A percentile compares a stretch with the other conserved stretches of the same genome.
Conservation (phyloP, 306 rosid genomes). For the Erythrophleum fordii region DNA sequence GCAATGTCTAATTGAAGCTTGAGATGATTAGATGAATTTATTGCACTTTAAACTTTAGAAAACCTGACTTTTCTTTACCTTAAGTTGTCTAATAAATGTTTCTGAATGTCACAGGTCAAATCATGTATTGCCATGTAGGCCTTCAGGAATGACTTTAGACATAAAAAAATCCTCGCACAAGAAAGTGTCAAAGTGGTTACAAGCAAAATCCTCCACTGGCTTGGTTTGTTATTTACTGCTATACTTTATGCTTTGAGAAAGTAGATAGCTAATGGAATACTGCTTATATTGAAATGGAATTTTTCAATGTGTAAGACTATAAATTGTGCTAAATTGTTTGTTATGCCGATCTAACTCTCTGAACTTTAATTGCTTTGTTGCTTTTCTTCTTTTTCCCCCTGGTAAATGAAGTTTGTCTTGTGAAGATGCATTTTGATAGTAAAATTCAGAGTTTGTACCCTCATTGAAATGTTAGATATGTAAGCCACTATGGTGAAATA, state of each 20-base stretch:
- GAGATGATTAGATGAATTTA: background rate
- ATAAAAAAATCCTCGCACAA: constrained; percentile 91
- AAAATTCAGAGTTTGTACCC: background rate
- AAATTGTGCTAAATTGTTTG: background rate
- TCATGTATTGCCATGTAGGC: constrained; percentile 85
- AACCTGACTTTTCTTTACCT: background rate
- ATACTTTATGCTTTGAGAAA: background rate
- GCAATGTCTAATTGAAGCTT: background rate
- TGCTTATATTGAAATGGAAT: constrained; percentile 19
- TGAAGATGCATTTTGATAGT: constrained; percentile 11
- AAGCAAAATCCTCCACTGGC: constrained; percentile 74
- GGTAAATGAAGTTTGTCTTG: constrained; percentile 6
- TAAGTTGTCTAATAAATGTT: constrained; percentile 26
- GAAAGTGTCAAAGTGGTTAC: constrained; percentile 93
- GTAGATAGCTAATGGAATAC: constrained; percentile 12
- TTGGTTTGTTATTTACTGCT: constrained; percentile 59
- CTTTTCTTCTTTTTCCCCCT: background rate
- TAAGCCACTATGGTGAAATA: constrained; percentile 2
- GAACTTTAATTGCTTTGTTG: background rate
- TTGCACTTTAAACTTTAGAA: background rate
- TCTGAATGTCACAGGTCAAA: constrained; percentile 68
- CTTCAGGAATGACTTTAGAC: constrained; percentile 81
- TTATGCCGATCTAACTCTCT: background rate
- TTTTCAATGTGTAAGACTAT: background rate
- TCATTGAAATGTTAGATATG: constrained; percentile 27